Base-by-base conservation (phyloP, 768 basidiomycete genomes). In the Dacryopinax spathularia region DNA sequence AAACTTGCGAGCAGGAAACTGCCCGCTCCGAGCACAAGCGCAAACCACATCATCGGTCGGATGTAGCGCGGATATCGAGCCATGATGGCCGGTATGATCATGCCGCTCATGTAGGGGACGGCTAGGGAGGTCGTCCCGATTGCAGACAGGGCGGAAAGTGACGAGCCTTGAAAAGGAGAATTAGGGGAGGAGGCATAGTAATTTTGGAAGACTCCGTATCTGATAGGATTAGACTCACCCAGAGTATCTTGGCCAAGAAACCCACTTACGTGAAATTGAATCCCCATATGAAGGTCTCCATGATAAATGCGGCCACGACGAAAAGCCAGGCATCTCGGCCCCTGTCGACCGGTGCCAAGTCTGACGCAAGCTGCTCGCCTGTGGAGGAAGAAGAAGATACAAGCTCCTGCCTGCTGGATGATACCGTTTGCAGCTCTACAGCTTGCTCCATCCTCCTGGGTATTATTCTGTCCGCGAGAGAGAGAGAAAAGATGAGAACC, bases 181-280 rank as follows among this genome's bases (percentile, higher is more conserved):
- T 10, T 10, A 10, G 43, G 43, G 25, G 48, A 56, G 20, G 48
- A 56, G 60, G 39, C 33, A 33, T 63, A 63, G 33, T 59, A 63
- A 27, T 48, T 37, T 37, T 65, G 37, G 33, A 65, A 65, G 36
- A 65, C 36, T 16, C 64, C 61, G 22, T 34, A 43, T n/a, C 60
- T 37, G 25, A 44, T 12, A 37, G 7, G 13, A 44, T 44, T 9
- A 44, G 43, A 44, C 39, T 41, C 36, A 37, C 10, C n/a, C 36
- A 37, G 36, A 37, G 36, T n/a, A 37, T 10, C 10, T n/a, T 37
- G 36, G 36, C 12, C 10, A n/a, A 37, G 12, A 37, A 37, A 37
- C n/a, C n/a, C n/a, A n/a, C n/a, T n/a, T n/a, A n/a, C 48, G 25
- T 56, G 25, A 29, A 56, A 7, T 15, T 18, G 18, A 27, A 56